Evolutionary conservation across 352 stramenopile species (phyloP), one percentile per base, ranked within the genome.

Genomic region (Phytophthora melonis): DNA sequence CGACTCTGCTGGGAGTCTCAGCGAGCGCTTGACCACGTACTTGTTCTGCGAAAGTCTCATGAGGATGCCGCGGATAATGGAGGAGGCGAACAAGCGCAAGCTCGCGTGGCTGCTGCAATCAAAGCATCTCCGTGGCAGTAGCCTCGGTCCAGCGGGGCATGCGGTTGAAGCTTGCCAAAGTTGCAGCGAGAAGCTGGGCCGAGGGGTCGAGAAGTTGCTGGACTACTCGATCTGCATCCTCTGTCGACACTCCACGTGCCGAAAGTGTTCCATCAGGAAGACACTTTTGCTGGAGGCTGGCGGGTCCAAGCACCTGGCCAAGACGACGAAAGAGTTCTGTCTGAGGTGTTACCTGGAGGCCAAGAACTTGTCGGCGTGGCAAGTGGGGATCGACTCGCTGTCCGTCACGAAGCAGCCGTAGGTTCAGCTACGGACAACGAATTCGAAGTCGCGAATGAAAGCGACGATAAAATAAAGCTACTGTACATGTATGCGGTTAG

Each of bases 1-100:
- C 16, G 64, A 81, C 49, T 54, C 68, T 8, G 47, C 63, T 23
- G 70, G 76, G 19, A 66, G 57, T 23, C 27, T 86, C 3, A 34
- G 67, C 0, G 70, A 81, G 30, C 69, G 72, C 0, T 60, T 85
- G 34, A 43, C 23, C 21, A 68, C 60, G 11, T 70, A 61, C 14
- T 54, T 74, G 39, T 70, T 79, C 32, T 66, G 75, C 25, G 54
- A 78, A 7, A 67, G 68, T 11, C 43, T 77, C 3, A 60, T 75
- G 39, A 32, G 47, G 3, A 69, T 77, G 25, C 64, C 74, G 9
- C 57, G 71, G 25, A 61, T 74, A 25, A 72, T 84, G 43, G 77
- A 84, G 39, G 75, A 77, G n/a, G 77, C 77, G 13, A 78, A 83
- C 60, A 58, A 76, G n/a, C 80, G 79, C 58, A 87, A 87, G 32